Evolutionary conservation across 1,284 basidiomycete genomes (phyloP), one percentile per base, ranked within the genome.

Genomic region (Fistulina hepatica): DNA sequence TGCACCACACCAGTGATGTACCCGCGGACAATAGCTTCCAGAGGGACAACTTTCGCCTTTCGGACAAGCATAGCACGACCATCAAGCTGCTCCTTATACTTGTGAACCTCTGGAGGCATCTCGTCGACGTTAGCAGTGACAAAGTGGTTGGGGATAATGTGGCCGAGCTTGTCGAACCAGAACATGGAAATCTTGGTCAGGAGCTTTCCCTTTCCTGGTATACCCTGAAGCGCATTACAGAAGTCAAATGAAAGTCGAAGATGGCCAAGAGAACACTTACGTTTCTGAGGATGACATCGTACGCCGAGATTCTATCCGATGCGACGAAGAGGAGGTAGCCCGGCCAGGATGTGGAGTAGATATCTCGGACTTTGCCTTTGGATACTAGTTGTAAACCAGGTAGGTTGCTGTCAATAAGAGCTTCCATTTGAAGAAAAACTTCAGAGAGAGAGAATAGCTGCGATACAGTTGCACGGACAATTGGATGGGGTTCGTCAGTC

Each of bases 21-120:
- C 4, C 94, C 94, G 44, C 95, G 67, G 11, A 98, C 94, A 51
- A 98, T 98, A 3, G 88, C 92, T 60, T 99, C 95, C n/a, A 98
- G 72, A 32, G 89, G 90, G 21, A 98, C 66, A 12, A 99, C 85
- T 53, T 83, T 72, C 6, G 92, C 93, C 52, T 83, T 91, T 54
- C 67, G 75, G 10, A 98, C 94, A 36, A 97, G 79, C 84, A 98
- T 97, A 5, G 81, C 69, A 17, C 94, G 69, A 1, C 83, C 93
- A 41, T 82, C 73, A 12, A 98, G 72, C 61, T 88, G 74, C 34
- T 74, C 71, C 46, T 69, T 70, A 52, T 82, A 77, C 45, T 74
- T 60, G 13, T 64, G 70, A 39, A 92, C 76, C 49, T 82, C 81
- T 39, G 63, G 57, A 0, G 83, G 83, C 82, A 88, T 81, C 54